Base-by-base conservation (phyloP, 2,329 filamentous ascomycete species). In the Alternaria arborescens region DNA sequence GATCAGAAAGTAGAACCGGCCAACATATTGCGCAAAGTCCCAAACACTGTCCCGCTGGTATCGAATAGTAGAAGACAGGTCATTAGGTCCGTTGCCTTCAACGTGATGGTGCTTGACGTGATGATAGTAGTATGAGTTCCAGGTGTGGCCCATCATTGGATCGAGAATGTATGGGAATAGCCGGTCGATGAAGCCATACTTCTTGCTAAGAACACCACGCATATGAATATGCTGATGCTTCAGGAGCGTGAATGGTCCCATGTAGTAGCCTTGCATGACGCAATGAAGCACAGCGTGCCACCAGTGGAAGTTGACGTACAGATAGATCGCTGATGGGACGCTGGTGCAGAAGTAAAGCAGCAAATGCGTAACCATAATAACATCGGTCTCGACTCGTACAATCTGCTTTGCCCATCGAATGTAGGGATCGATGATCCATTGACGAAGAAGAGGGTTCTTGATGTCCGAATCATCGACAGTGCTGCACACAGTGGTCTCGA, bases 71-170 rank as follows among this genome's bases (percentile, higher is more conserved):
- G 90, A 91, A 1, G 89, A 92, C 0, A 93, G 82, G 71, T 94
- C 91, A 47, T 89, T 85, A 0, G 91, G 90, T 0, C 91, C 91
- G 70, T 94, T 94, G 63, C 88, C 89, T 78, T 94, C 91, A 56
- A 94, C 88, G 67, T 94, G 91, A 73, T 94, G 91, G 72, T 93
- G 91, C 81, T 94, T 94, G 73, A 94, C 90, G 71, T 94, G 91
- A 73, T 94, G 91, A 73, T 93, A 94, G 75, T 86, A 94, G 79
- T 94, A 94, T 2, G 89, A 89, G 79, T 94, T 92, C 90, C 91
- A 93, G 0, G 91, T 93, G 72, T 94, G 91, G 11, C 91, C 91
- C 86, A 93, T 90, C 58, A 94, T 78, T 0, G 91, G 91, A 67
- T 93, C 90, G 11, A 87, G 81, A 41, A 94, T 77, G 73, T 93